phyloP scores from a whole-genome alignment of 2,329 filamentous ascomycete genomes.

The Aureobasidium pullulans region DNA sequence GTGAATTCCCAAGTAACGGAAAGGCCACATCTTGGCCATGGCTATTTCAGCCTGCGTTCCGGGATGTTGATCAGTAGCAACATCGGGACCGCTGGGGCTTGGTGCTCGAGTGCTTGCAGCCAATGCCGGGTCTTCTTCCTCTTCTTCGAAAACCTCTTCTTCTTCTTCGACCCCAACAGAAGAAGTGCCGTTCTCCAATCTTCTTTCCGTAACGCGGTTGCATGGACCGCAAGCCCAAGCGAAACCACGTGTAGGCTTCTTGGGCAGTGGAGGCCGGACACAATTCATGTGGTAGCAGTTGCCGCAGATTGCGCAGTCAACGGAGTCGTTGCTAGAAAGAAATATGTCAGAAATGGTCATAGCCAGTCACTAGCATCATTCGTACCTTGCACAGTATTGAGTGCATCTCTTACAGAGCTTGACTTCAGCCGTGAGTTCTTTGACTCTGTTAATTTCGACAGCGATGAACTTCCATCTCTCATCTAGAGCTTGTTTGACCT shows the following conservation, averaged over 20 bases:
- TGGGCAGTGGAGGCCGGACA: constrained; percentile 81
- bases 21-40: constrained; percentile 91
- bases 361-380: not conserved
- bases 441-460: constrained; percentile 86
- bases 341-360: constrained; percentile 20
- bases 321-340: constrained; percentile 69
- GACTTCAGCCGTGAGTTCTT: constrained; percentile 90
- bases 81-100: constrained; percentile 38
- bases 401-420: constrained; percentile 93
- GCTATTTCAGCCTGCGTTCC: constrained; percentile 82
- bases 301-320: constrained; percentile 91
- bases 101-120: constrained; percentile 57
- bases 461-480: constrained; percentile 95
- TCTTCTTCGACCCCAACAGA: constrained; percentile 55
- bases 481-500: constrained; percentile 91
- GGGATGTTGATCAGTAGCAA: constrained; percentile 51
- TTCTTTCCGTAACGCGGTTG: constrained; percentile 90
- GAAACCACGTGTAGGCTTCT: constrained; percentile 95
- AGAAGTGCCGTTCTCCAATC: constrained; percentile 82
- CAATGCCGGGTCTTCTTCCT: constrained; percentile 49
- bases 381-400: constrained; percentile 84
- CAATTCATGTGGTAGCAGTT: constrained; percentile 99
- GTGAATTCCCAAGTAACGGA: constrained; percentile 90
- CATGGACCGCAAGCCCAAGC: constrained; percentile 97
- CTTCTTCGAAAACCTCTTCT: constrained; percentile 55